Evolutionary conservation across 148 eudicot genomes (phyloP).

Genomic region (Mesembryanthemum crystallinum): DNA sequence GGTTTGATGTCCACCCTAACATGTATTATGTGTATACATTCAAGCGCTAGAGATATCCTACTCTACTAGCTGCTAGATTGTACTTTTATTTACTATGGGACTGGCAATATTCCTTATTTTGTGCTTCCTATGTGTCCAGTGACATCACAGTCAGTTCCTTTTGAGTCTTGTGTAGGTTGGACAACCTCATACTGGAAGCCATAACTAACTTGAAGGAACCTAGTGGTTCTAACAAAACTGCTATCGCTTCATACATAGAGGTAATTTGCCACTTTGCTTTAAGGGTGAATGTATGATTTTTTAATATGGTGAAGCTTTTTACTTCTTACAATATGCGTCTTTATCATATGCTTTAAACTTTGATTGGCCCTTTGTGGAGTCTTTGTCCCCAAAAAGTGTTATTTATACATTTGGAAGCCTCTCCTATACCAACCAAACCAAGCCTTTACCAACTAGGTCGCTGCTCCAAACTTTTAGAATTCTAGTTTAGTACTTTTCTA

Average conservation of each 20-base stretch:
- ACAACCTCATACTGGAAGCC: conserved; percentile 91
- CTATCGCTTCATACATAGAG: conserved; percentile 92
- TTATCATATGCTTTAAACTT: neutral
- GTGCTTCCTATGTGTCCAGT: neutral
- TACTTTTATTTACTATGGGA: neutral
- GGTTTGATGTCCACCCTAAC: conserved; percentile 43
- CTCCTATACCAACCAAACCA: neutral
- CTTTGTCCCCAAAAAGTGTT: neutral
- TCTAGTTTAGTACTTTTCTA: no score
- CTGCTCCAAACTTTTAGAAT: no score
- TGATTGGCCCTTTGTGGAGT: neutral
- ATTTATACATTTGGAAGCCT: neutral
- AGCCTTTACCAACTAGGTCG: neutral
- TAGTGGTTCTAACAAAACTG: conserved; percentile 86
- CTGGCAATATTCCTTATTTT: neutral
- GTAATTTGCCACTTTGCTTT: conserved; percentile 35
- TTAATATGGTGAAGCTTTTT: neutral
- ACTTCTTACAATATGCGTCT: neutral
- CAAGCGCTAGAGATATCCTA: neutral
- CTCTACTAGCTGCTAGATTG: neutral
- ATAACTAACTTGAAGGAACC: conserved; percentile 85
- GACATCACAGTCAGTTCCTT: conserved; percentile 8
- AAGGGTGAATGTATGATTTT: conserved; percentile 1
- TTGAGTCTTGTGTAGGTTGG: conserved; percentile 58
- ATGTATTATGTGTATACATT: neutral